phyloP scores from a whole-genome alignment of 257 asterid species.

The Gentiana macrophylla region DNA sequence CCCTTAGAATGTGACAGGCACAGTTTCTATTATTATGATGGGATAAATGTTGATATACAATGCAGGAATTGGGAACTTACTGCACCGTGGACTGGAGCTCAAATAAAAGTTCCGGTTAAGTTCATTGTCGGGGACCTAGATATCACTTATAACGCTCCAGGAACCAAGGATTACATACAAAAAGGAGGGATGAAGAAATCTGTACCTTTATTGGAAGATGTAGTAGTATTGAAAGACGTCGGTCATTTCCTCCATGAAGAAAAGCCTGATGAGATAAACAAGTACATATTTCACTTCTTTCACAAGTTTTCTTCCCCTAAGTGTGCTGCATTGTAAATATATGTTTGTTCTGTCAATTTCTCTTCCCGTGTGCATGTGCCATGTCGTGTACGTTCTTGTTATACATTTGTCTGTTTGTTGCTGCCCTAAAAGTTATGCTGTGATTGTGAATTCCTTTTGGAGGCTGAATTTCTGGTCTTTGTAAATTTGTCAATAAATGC shows the following conservation, averaged over 20 bases:
- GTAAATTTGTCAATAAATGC: no score
- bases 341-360: neutral
- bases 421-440: no score
- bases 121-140: conserved; percentile 63
- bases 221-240: conserved; percentile 47
- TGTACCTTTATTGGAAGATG: conserved; percentile 51
- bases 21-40: no score
- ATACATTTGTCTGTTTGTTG: no score
- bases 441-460: no score
- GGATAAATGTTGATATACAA: neutral
- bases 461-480: no score
- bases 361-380: no score
- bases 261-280: conserved; percentile 44
- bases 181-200: conserved; percentile 57
- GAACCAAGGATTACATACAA: conserved; percentile 49
- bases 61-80: conserved; percentile 67
- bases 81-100: conserved; percentile 52
- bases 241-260: conserved; percentile 65
- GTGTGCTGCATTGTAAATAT: conserved; percentile 12
- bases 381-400: no score
- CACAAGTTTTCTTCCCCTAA: conserved; percentile 11
- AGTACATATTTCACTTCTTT: conserved; percentile 42
- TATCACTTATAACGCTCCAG: conserved; percentile 49
- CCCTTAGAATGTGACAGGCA: no score
- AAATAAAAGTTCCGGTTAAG: conserved; percentile 45